Evolutionary conservation across 768 basidiomycete genomes (phyloP).

Genomic region (Auricularia auricula-judae): DNA sequence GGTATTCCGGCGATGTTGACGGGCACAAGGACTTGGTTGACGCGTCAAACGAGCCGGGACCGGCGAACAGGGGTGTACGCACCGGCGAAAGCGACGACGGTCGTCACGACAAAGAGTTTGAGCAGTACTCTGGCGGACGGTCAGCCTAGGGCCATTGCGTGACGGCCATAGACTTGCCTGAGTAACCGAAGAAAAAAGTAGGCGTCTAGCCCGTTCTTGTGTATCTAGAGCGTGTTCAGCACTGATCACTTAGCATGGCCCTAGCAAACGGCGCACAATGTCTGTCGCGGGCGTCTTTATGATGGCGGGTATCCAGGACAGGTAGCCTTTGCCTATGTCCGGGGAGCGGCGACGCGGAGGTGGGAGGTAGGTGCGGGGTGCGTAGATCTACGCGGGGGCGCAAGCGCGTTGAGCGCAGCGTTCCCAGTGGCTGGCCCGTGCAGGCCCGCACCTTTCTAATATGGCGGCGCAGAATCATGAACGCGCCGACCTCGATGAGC

Average conservation of each 20-base stretch:
- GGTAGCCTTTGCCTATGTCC: neutral
- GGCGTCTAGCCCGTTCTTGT: conserved; percentile 58
- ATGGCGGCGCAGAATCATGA: conserved; percentile 43
- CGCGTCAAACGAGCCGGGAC: neutral
- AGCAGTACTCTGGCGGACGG: conserved; percentile 29
- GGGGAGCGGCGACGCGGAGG: conserved; percentile 35
- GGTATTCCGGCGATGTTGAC: neutral
- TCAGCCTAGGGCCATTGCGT: neutral
- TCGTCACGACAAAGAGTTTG: conserved; percentile 54
- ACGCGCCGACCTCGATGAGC: conserved; percentile 38
- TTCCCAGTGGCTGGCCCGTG: neutral
- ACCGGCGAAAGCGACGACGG: conserved; percentile 49
- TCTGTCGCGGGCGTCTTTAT: conserved; percentile 30
- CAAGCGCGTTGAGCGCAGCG: neutral
- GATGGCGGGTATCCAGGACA: conserved; percentile 38
- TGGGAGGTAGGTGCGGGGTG: conserved; percentile 51
- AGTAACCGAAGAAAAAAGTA: conserved; percentile 28
- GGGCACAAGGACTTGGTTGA: neutral
- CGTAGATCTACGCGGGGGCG: conserved; percentile 35
- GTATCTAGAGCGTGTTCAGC: conserved; percentile 24
- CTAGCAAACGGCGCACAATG: conserved; percentile 18
- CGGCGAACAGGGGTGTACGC: conserved; percentile 20
- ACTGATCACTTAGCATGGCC: neutral
- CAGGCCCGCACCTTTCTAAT: conserved; percentile 25
- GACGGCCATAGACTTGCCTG: neutral